Conservation (phyloP, 108 stramenopile genomes). For the Aurantiochytrium sp. region DNA sequence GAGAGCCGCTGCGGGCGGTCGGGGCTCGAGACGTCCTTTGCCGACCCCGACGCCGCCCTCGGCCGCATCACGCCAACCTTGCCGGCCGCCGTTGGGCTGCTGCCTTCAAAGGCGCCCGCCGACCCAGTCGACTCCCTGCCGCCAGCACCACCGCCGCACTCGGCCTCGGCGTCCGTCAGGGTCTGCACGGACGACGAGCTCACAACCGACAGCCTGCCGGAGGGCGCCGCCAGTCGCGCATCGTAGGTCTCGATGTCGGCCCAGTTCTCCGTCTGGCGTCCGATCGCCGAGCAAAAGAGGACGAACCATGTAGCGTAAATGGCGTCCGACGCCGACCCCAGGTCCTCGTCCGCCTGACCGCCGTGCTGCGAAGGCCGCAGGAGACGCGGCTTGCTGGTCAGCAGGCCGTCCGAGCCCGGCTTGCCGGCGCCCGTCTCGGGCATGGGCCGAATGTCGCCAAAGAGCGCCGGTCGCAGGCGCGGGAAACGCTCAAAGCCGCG, state of each 20-base stretch:
- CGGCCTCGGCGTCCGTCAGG: not conserved
- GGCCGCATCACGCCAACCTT: no score
- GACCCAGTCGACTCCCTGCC: no score
- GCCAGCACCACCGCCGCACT: no score
- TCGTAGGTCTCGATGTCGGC: not conserved
- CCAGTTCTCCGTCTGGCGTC: not conserved
- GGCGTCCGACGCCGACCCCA: not conserved
- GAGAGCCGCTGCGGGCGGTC: not conserved
- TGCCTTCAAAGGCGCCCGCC: no score
- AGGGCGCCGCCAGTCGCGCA: not conserved
- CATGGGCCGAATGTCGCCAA: conserved; percentile 21
- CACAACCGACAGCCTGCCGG: not conserved
- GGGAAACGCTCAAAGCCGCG: conserved; percentile 8
- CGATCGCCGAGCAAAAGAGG: not conserved
- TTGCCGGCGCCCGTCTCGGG: conserved; percentile 4
- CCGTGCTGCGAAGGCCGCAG: not conserved
- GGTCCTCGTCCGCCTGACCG: not conserved
- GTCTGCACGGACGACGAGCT: not conserved
- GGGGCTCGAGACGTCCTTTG: no score
- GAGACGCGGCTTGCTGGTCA: not conserved
- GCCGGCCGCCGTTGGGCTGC: no score
- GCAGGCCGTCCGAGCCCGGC: not conserved
- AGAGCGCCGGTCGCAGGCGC: not conserved
- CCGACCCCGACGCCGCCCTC: no score
- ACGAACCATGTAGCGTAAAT: conserved; percentile 28